These are phyloP conservation scores for Waitea zeae DNA, from an alignment of 1,284 basidiomycete genomes.

Conservation along the genomic window DNA sequence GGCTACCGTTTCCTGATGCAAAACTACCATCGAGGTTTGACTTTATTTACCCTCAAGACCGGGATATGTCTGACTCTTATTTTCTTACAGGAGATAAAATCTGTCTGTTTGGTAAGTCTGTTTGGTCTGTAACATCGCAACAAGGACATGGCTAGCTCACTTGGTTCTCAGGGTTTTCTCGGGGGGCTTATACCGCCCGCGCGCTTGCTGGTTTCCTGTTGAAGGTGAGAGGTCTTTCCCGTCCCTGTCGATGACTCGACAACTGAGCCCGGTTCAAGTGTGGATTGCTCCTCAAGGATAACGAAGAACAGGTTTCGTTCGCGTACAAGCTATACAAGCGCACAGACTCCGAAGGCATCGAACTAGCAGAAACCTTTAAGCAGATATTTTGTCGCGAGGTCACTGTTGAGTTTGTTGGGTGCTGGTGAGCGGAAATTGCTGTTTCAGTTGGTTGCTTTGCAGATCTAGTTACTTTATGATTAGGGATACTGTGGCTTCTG, in stretches of 20 bases:
- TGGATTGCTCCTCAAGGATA: constrained; percentile 30
- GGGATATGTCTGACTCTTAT: too few relatives aligned
- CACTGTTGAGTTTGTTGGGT: constrained; percentile 31
- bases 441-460: too few relatives aligned
- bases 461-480: too few relatives aligned
- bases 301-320: constrained; percentile 35
- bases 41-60: too few relatives aligned
- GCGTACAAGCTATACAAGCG: constrained; percentile 38
- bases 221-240: constrained; percentile 19
- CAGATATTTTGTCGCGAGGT: constrained; percentile 29
- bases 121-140: too few relatives aligned
- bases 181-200: constrained; percentile 13
- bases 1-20: constrained; percentile 52
- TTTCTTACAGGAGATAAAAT: constrained; percentile 37
- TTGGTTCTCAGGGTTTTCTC: too few relatives aligned
- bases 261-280: constrained; percentile 20
- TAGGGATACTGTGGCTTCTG: constrained; percentile 22
- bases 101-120: constrained; percentile 36
- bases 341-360: constrained; percentile 20
- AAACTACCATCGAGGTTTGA: constrained; percentile 28
- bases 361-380: constrained; percentile 30
- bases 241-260: constrained; percentile 31
- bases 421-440: too few relatives aligned
- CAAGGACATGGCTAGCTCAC: too few relatives aligned
- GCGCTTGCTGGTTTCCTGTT: not conserved